Conservation (phyloP, 129 eudicot genomes). For the Kitagawia praeruptora region DNA sequence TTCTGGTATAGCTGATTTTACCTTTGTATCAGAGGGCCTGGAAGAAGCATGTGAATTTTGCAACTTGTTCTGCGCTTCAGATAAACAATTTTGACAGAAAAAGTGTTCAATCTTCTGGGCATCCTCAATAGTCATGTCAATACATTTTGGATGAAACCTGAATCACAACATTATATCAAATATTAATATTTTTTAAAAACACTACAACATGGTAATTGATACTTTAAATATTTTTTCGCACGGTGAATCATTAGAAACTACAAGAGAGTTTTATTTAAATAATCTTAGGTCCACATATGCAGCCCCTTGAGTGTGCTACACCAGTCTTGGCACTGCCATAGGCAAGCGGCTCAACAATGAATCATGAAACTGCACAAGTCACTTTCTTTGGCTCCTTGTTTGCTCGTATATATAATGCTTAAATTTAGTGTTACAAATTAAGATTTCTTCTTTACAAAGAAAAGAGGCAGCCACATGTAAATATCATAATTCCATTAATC, state of each 20-base stretch:
- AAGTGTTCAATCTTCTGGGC: slow-evolving; percentile 74
- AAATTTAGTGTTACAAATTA: not conserved
- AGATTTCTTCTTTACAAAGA: not conserved
- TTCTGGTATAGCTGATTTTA: slow-evolving; percentile 3
- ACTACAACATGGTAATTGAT: not conserved
- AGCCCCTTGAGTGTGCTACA: not conserved
- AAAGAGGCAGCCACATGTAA: not conserved
- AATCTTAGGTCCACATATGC: not conserved
- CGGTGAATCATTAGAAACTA: not conserved
- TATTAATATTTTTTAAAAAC: not conserved
- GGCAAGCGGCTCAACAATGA: not conserved
- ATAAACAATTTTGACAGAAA: slow-evolving; percentile 60
- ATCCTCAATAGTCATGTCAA: slow-evolving; percentile 75
- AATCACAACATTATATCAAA: slow-evolving; percentile 14
- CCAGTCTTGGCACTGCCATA: not conserved
- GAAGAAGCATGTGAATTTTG: slow-evolving; percentile 58
- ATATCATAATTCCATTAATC: not conserved
- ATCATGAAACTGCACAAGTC: not conserved
- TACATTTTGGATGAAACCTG: slow-evolving; percentile 97
- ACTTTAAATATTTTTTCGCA: too few relatives aligned
- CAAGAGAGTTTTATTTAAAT: not conserved
- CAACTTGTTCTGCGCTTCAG: slow-evolving; percentile 69
- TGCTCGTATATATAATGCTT: not conserved
- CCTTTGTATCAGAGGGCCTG: slow-evolving; percentile 63
- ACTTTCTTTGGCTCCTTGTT: not conserved